Evolutionary conservation across 2,329 filamentous ascomycete genomes (phyloP).

Genomic region (Tolypocladium nubicola): DNA sequence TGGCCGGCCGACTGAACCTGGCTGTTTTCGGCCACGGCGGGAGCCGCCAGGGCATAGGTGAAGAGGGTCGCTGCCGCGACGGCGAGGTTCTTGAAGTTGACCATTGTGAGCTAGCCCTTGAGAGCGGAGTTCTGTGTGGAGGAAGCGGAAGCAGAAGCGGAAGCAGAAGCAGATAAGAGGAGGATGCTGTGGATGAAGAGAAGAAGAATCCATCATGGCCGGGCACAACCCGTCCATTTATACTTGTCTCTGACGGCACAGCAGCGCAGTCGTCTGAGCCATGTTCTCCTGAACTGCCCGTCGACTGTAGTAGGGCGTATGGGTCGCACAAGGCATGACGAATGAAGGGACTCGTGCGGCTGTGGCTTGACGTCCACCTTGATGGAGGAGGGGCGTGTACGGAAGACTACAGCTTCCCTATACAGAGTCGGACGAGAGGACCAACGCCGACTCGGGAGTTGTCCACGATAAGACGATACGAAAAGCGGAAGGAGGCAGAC

Average conservation of each 20-base stretch:
- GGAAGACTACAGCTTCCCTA: constrained; percentile 3
- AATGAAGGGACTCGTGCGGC: background rate
- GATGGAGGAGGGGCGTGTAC: constrained; percentile 2
- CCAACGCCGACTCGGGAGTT: background rate
- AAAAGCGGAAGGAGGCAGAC: background rate
- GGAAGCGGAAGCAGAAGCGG: too few relatives aligned
- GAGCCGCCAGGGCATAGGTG: constrained; percentile 10
- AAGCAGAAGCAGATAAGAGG: background rate
- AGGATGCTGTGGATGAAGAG: background rate
- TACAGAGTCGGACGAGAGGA: background rate
- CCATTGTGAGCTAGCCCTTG: constrained; percentile 12
- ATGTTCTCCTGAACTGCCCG: background rate
- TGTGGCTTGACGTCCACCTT: constrained; percentile 1
- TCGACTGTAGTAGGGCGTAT: background rate
- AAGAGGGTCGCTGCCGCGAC: constrained; percentile 14
- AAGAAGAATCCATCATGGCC: background rate
- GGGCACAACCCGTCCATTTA: background rate
- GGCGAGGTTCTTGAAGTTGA: constrained; percentile 17
- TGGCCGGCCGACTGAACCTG: background rate
- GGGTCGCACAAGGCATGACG: background rate
- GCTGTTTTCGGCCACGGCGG: constrained; percentile 9
- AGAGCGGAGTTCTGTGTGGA: constrained; percentile 1
- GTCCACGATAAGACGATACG: background rate
- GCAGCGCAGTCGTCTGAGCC: background rate
- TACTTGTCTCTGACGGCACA: background rate